phyloP scores from a whole-genome alignment of 2,329 filamentous ascomycete genomes.

The Boeremia lycopersici region DNA sequence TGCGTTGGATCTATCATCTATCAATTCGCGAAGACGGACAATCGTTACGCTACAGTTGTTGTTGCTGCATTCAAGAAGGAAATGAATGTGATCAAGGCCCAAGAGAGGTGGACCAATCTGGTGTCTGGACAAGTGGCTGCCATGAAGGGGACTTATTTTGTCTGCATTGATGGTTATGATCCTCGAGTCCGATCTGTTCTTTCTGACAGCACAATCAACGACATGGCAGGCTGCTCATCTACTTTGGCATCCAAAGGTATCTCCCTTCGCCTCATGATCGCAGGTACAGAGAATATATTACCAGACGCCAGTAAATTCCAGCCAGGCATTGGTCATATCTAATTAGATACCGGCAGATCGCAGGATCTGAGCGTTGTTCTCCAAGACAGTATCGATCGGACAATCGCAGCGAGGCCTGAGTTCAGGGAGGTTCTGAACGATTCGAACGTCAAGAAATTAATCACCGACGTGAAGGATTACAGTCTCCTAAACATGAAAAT shows the following conservation, averaged over 20 bases:
- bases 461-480: slow-evolving; percentile 19
- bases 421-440: slow-evolving; percentile 17
- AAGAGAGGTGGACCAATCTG: not conserved
- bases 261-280: no score
- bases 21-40: slow-evolving; percentile 15
- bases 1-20: slow-evolving; percentile 23
- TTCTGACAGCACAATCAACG: not conserved
- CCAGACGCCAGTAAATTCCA: no score
- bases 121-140: not conserved
- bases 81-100: not conserved
- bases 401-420: slow-evolving; percentile 15
- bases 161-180: slow-evolving; percentile 21
- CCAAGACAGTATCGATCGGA: slow-evolving; percentile 1
- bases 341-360: no score
- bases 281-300: no score
- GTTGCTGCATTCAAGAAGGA: slow-evolving; percentile 8
- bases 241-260: no score
- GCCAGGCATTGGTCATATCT: no score
- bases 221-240: no score
- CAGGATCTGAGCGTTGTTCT: no score
- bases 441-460: slow-evolving; percentile 17
- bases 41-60: slow-evolving; percentile 17
- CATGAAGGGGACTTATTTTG: slow-evolving; percentile 23
- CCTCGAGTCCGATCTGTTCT: not conserved
- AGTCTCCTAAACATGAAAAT: slow-evolving; percentile 20